Evolutionary conservation across 2,329 filamentous ascomycete species (phyloP), one percentile per base, ranked within the genome.

Genomic region (Ophioceras dolichostomum): DNA sequence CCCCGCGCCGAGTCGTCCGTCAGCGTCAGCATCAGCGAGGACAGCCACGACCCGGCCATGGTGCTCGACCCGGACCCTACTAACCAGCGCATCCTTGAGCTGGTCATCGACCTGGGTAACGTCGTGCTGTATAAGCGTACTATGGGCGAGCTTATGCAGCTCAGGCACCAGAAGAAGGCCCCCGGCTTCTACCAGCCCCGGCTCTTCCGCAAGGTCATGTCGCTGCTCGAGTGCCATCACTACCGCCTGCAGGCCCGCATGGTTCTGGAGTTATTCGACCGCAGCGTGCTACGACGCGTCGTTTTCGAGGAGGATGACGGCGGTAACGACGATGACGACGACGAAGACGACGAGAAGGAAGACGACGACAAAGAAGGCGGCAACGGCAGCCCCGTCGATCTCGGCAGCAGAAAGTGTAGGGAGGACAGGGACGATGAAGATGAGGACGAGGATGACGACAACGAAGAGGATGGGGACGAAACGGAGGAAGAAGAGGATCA

Each of bases 211-310:
- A 84, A 87, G 51, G 79, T 91, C 33, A 79, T 98, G 65, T 73
- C 76, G 8, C 68, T 96, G 34, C 69, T 98, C 41, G 87, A 95
- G 57, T 79, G 76, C 47, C 89, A 94, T 49, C 86, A 93, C 53
- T 96, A 91, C 58, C 76, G 87, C 17, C 70, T 98, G 2, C 81
- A 80, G 1, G 83, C 93, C 20, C 79, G 89, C 32, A 88, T 94
- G 60, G 83, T 94, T 26, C 79, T 96, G 41, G 91, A 96, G 53
- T 62, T 98, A 17, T 98, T 98, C 50, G 89, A 96, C 51, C 91
- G 89, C 59, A 79, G 75, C 41, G 84, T 96, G 31, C 69, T 96
- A 59, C 70, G 87, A 44, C 75, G 76, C 45, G 83, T 95, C 42
- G 83, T 98, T 10, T 78, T 94, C 40, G 83, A 83, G 36, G 81